Percentiles rank a stretch among this genome's conserved stretches.
These are phyloP conservation scores for Gillenia trifoliata DNA, from an alignment of 306 rosid species.

Conservation along the genomic window DNA sequence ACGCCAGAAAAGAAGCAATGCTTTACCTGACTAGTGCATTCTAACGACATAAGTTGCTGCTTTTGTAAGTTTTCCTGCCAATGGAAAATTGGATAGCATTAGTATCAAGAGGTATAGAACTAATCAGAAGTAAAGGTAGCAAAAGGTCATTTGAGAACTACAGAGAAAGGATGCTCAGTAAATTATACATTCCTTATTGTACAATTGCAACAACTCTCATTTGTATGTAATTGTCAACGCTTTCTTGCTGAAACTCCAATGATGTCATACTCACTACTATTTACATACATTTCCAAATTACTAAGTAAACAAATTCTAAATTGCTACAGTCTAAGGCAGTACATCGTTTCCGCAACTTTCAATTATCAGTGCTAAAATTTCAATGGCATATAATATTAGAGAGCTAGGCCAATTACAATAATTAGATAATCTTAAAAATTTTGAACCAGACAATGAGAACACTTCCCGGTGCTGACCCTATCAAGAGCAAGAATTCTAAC, in stretches of 20 bases:
- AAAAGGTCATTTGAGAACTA: not conserved
- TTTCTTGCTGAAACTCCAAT: not conserved
- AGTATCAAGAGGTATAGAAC: not conserved
- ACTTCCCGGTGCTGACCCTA: not conserved
- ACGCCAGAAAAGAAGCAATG: not conserved
- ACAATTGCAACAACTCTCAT: not conserved
- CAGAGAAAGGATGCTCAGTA: not conserved
- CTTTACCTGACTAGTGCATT: constrained; percentile 76
- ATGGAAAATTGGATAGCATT: not conserved
- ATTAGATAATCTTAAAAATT: not conserved
- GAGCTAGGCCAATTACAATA: not conserved
- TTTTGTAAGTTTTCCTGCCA: constrained; percentile 69
- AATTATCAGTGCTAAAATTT: not conserved
- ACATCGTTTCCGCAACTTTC: not conserved
- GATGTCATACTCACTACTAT: not conserved
- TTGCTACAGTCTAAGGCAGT: not conserved
- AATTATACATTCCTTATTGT: not conserved
- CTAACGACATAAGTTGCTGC: constrained; percentile 67
- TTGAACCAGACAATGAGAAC: not conserved
- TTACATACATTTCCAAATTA: not conserved
- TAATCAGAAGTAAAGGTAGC: not conserved
- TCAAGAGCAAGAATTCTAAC: not conserved
- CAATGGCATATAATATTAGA: not conserved
- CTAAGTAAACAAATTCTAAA: not conserved
- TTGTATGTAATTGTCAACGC: not conserved